A percentile compares a stretch with the other conserved stretches of the same genome.
Conservation (phyloP, 2,329 filamentous ascomycete genomes). For the Malbranchea cinnamomea region DNA sequence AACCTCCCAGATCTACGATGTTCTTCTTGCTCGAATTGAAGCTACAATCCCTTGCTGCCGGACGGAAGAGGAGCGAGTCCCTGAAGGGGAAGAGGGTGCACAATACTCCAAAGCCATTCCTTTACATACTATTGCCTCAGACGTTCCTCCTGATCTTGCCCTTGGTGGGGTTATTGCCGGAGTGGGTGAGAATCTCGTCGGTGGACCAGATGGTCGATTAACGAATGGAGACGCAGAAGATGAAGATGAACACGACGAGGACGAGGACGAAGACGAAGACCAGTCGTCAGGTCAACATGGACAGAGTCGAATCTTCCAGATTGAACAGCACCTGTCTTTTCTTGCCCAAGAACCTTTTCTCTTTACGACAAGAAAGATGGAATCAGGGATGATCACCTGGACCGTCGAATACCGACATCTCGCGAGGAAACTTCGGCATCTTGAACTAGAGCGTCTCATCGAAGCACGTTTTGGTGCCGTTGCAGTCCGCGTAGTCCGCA, state of each 20-base stretch:
- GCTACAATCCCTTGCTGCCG: constrained; percentile 53
- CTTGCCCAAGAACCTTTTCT: constrained; percentile 30
- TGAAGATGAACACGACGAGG: constrained; percentile 20
- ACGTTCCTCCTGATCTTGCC: constrained; percentile 24
- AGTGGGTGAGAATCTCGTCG: constrained; percentile 25
- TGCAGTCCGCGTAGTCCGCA: constrained; percentile 69
- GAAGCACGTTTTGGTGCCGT: constrained; percentile 60
- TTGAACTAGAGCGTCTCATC: constrained; percentile 70
- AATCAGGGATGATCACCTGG: constrained; percentile 55
- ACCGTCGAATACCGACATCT: constrained; percentile 68
- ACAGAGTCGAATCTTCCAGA: constrained; percentile 18
- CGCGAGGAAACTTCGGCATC: constrained; percentile 53
- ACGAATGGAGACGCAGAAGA: constrained; percentile 33
- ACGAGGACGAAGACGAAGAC: constrained; percentile 39
- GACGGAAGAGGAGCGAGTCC: constrained; percentile 21
- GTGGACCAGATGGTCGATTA: constrained; percentile 41
- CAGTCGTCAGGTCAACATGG: constrained; percentile 18
- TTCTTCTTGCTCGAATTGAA: constrained; percentile 57
- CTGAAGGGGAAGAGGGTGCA: constrained; percentile 28
- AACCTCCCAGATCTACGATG: constrained; percentile 64
- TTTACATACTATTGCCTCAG: constrained; percentile 20
- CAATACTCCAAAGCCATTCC: constrained; percentile 23
- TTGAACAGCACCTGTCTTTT: constrained; percentile 33
- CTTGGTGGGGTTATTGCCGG: constrained; percentile 23
- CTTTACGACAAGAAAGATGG: constrained; percentile 21